These are phyloP conservation scores for Trichoderma sp. DNA, from an alignment of 2,329 filamentous ascomycete genomes.

Conservation along the genomic window DNA sequence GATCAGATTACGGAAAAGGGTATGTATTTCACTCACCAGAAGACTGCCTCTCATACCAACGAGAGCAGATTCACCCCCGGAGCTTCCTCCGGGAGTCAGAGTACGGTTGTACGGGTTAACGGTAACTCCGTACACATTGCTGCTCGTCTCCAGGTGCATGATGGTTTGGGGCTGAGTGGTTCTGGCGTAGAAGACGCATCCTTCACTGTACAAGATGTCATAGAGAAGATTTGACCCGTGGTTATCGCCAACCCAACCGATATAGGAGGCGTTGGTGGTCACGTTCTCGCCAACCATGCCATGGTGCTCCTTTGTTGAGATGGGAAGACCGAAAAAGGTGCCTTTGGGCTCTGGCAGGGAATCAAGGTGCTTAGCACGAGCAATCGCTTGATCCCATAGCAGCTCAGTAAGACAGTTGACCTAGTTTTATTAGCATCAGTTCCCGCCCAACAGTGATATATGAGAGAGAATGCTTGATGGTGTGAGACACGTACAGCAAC, in stretches of 20 bases:
- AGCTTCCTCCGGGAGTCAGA: constrained; percentile 65
- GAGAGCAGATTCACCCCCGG: constrained; percentile 58
- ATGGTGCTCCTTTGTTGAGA: constrained; percentile 44
- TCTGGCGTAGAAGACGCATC: constrained; percentile 61
- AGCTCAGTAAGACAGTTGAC: constrained; percentile 43
- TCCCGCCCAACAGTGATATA: neutral
- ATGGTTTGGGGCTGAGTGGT: constrained; percentile 68
- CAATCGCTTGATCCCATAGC: constrained; percentile 44
- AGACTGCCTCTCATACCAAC: constrained; percentile 48
- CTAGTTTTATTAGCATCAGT: constrained; percentile 27
- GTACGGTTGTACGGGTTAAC: constrained; percentile 66
- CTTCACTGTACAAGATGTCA: constrained; percentile 38
- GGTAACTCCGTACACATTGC: constrained; percentile 65
- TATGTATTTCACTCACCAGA: constrained; percentile 38
- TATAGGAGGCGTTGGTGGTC: constrained; percentile 32
- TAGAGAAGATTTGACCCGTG: constrained; percentile 43
- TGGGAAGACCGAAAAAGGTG: constrained; percentile 42
- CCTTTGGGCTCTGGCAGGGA: constrained; percentile 41
- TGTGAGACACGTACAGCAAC: constrained; percentile 33
- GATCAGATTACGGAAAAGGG: neutral
- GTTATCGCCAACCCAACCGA: constrained; percentile 40
- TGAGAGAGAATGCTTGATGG: neutral
- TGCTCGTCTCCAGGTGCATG: constrained; percentile 61
- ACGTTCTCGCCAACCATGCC: constrained; percentile 40
- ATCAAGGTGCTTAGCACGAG: constrained; percentile 41